These are phyloP conservation scores for Penicillium oxalicum DNA, from an alignment of 2,329 filamentous ascomycete genomes.

Conservation along the genomic window DNA sequence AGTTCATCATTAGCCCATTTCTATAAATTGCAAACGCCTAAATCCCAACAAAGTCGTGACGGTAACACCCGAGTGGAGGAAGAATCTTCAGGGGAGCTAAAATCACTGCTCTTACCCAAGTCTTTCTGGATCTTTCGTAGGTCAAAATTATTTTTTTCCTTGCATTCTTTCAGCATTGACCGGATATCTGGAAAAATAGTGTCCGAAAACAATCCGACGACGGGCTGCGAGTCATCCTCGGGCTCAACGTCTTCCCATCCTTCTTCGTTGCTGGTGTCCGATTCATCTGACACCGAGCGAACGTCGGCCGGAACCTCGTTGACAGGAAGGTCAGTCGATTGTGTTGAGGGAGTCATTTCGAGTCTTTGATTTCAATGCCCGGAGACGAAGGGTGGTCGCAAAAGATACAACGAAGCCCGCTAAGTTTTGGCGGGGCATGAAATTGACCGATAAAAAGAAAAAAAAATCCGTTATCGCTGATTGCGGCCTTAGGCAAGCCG, in stretches of 20 bases:
- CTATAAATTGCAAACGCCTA: neutral
- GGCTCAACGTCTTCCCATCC: constrained; percentile 56
- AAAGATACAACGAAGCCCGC: neutral
- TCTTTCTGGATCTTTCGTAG: constrained; percentile 55
- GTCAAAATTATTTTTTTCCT: constrained; percentile 61
- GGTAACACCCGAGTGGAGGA: neutral
- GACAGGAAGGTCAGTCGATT: constrained; percentile 13
- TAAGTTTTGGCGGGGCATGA: constrained; percentile 18
- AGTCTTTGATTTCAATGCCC: constrained; percentile 1
- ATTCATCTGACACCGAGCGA: constrained; percentile 34
- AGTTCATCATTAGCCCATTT: constrained; percentile 10
- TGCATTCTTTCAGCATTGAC: constrained; percentile 64
- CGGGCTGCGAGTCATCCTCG: constrained; percentile 56
- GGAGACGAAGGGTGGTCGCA: neutral
- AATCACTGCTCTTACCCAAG: constrained; percentile 36
- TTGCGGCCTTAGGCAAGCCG: constrained; percentile 18
- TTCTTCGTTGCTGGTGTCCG: constrained; percentile 47
- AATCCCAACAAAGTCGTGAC: too few species aligned
- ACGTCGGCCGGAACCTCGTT: constrained; percentile 24
- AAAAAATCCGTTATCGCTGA: constrained; percentile 20
- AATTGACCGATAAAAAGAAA: constrained; percentile 14
- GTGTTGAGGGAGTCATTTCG: constrained; percentile 27
- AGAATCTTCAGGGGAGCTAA: neutral
- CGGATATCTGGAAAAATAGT: constrained; percentile 58
- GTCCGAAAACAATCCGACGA: constrained; percentile 64